phyloP scores from a whole-genome alignment of 345 rosid species.

The Melaleuca alternifolia region DNA sequence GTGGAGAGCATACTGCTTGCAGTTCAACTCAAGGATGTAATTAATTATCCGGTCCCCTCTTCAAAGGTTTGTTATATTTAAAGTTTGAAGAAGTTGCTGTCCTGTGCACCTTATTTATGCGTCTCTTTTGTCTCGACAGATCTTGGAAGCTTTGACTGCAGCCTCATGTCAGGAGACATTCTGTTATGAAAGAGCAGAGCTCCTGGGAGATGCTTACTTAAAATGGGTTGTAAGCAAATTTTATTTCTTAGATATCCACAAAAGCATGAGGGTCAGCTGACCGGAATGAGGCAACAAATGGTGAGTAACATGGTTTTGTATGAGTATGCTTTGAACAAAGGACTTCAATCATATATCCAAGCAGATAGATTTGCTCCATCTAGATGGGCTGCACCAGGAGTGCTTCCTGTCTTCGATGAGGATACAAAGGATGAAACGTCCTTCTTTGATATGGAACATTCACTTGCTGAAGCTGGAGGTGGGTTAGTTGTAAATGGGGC shows the following conservation, averaged over 20 bases:
- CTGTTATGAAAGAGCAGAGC: constrained; percentile 99
- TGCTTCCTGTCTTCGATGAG: constrained; percentile 90
- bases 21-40: constrained; percentile 64
- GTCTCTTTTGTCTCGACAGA: constrained; percentile 24
- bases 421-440: constrained; percentile 80
- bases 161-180: constrained; percentile 99
- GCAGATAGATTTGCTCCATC: constrained; percentile 99
- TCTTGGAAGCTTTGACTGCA: constrained; percentile 94
- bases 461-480: constrained; percentile 17
- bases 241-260: constrained; percentile 93
- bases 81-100: not conserved
- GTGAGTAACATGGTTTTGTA: constrained; percentile 95
- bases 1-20: constrained; percentile 97
- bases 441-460: constrained; percentile 54
- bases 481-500: constrained; percentile 8
- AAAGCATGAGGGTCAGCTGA: constrained; percentile 97
- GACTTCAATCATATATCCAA: constrained; percentile 91
- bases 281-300: constrained; percentile 98
- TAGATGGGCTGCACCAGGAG: constrained; percentile 99
- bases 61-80: constrained; percentile 45
- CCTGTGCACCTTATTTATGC: not conserved
- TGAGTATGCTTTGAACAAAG: constrained; percentile 67
- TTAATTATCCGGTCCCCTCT: constrained; percentile 59
- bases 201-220: constrained; percentile 94
- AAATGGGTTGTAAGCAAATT: constrained; percentile 98